These are phyloP conservation scores for Cytidiella melzeri DNA, from an alignment of 768 basidiomycete genomes.

Conservation along the genomic window DNA sequence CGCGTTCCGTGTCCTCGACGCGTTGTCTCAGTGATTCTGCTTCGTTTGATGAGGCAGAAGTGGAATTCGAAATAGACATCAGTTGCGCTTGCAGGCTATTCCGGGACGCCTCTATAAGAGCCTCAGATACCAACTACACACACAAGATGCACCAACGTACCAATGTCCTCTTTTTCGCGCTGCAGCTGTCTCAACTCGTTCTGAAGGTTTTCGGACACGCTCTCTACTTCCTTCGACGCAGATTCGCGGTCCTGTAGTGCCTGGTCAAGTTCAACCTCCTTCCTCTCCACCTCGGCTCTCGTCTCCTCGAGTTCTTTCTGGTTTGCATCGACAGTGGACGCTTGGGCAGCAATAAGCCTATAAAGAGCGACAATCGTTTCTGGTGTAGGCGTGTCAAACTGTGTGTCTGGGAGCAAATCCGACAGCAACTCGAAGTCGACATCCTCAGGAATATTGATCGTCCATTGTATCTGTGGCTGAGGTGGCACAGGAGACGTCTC, in stretches of 20 bases:
- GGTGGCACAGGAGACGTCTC: constrained; percentile 27
- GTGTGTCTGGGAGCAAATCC: constrained; percentile 53
- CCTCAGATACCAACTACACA: constrained; percentile 14
- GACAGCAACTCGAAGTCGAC: constrained; percentile 57
- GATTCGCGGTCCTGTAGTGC: constrained; percentile 74
- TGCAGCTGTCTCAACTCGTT: constrained; percentile 51
- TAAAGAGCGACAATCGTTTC: constrained; percentile 61
- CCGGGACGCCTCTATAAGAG: constrained; percentile 37
- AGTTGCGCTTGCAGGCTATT: constrained; percentile 49
- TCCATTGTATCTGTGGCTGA: constrained; percentile 28
- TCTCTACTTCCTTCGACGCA: constrained; percentile 50
- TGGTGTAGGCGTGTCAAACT: constrained; percentile 48
- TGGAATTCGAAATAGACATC: constrained; percentile 47
- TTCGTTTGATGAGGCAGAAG: constrained; percentile 58
- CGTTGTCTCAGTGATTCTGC: constrained; percentile 51
- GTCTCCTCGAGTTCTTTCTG: constrained; percentile 65
- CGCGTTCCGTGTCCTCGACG: constrained; percentile 73
- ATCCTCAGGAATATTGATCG: constrained; percentile 56
- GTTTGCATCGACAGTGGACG: constrained; percentile 45
- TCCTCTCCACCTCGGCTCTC: constrained; percentile 59
- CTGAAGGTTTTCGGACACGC: constrained; percentile 42
- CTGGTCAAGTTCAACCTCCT: constrained; percentile 82
- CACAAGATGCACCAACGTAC: constrained; percentile 33
- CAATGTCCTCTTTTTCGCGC: constrained; percentile 59
- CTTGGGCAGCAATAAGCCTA: constrained; percentile 52